Conservation (phyloP, 768 basidiomycete genomes). For the Trichaptum fuscoviolaceum region DNA sequence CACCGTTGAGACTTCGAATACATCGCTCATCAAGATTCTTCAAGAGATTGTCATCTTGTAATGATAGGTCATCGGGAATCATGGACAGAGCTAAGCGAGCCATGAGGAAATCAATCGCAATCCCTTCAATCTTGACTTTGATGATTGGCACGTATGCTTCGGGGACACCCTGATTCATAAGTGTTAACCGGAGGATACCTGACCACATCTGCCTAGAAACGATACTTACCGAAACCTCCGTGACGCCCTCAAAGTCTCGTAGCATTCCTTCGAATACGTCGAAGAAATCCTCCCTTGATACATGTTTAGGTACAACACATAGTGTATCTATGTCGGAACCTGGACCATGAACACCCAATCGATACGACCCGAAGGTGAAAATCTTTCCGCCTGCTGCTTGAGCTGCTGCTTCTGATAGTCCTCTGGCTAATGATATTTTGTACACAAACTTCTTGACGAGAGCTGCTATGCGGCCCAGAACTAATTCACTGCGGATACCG, state of each 20-base stretch:
- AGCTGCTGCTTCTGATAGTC: slow-evolving; percentile 85
- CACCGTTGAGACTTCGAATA: slow-evolving; percentile 91
- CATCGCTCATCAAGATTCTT: slow-evolving; percentile 92
- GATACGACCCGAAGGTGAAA: slow-evolving; percentile 98
- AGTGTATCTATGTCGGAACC: slow-evolving; percentile 98
- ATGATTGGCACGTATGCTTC: slow-evolving; percentile 97
- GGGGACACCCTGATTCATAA: slow-evolving; percentile 73
- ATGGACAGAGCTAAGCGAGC: slow-evolving; percentile 80
- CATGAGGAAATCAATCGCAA: slow-evolving; percentile 92
- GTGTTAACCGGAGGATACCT: slow-evolving; percentile 4
- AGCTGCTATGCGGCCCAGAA: slow-evolving; percentile 83
- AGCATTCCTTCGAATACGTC: slow-evolving; percentile 88
- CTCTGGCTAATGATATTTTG: slow-evolving; percentile 68
- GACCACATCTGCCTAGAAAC: background rate
- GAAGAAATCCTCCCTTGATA: slow-evolving; percentile 95
- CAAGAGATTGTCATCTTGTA: slow-evolving; percentile 87
- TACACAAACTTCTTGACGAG: slow-evolving; percentile 93
- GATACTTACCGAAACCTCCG: slow-evolving; percentile 73
- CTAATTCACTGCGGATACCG: slow-evolving; percentile 64
- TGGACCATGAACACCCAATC: slow-evolving; percentile 94
- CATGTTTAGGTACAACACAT: slow-evolving; percentile 94
- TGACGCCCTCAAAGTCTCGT: slow-evolving; percentile 71
- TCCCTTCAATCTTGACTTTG: slow-evolving; percentile 84
- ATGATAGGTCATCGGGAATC: slow-evolving; percentile 87
- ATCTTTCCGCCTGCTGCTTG: slow-evolving; percentile 94